A percentile compares a stretch with the other conserved stretches of the same genome.
Evolutionary conservation across 352 stramenopile species (phyloP).

Genomic region (Phytophthora cajani): DNA sequence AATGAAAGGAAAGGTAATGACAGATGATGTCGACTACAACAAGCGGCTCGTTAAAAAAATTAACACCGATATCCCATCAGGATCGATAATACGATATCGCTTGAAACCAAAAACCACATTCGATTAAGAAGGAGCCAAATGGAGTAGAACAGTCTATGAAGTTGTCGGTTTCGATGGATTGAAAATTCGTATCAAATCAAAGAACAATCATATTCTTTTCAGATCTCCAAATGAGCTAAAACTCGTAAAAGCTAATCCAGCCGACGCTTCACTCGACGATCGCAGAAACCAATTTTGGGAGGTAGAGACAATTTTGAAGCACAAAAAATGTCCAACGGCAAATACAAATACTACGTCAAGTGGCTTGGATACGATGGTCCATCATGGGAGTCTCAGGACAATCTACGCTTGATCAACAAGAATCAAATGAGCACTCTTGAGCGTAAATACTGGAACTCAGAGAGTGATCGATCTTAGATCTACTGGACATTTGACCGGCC

Average conservation of each 20-base stretch:
- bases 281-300: slow-evolving; percentile 10
- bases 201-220: not conserved
- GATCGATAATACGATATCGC: not conserved
- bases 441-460: not conserved
- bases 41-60: too few relatives aligned
- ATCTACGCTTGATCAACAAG: not conserved
- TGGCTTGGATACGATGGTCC: not conserved
- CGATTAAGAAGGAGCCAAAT: not conserved
- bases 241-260: too few relatives aligned
- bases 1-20: too few relatives aligned
- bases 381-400: not conserved
- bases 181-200: not conserved
- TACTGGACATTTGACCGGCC: not conserved
- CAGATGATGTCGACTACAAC: too few relatives aligned
- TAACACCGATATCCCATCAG: too few relatives aligned
- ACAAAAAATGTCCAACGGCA: slow-evolving; percentile 9
- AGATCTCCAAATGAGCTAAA: too few relatives aligned
- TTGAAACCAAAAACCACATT: not conserved
- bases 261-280: not conserved
- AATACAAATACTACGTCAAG: not conserved
- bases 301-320: slow-evolving; percentile 22
- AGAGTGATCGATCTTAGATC: not conserved
- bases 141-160: not conserved
- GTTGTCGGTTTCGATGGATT: not conserved
- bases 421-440: not conserved